These are phyloP conservation scores for Microdochium paspali DNA, from an alignment of 2,329 filamentous ascomycete species.

Conservation along the genomic window DNA sequence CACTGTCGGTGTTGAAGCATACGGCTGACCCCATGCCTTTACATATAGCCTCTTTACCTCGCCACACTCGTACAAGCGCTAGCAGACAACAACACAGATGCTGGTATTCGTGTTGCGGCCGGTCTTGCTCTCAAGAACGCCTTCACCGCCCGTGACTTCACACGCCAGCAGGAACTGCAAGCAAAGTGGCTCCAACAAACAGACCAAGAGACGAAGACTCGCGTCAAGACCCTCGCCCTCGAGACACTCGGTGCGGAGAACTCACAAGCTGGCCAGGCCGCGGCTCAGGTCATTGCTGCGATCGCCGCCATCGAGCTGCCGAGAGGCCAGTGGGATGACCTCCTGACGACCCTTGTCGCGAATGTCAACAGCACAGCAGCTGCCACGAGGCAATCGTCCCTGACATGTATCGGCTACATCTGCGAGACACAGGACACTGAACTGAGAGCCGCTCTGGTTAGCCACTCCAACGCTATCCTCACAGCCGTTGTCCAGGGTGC, in stretches of 20 bases:
- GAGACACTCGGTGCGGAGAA: constrained; percentile 76
- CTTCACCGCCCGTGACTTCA: constrained; percentile 86
- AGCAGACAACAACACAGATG: constrained; percentile 76
- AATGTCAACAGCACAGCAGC: constrained; percentile 83
- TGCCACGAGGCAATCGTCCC: constrained; percentile 85
- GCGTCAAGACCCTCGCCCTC: constrained; percentile 84
- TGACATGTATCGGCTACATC: constrained; percentile 96
- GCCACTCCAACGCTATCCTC: constrained; percentile 94
- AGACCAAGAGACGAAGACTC: constrained; percentile 70
- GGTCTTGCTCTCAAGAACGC: constrained; percentile 97
- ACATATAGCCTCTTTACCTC: constrained; percentile 68
- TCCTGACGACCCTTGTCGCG: constrained; percentile 82
- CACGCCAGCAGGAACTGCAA: constrained; percentile 82
- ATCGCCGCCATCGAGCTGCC: constrained; percentile 94
- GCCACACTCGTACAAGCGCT: constrained; percentile 87
- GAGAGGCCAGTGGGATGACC: constrained; percentile 82
- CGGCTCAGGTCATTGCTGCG: constrained; percentile 90
- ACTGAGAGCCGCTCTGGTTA: constrained; percentile 67
- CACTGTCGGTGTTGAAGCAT: background rate
- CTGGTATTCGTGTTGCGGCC: constrained; percentile 83
- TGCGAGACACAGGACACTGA: constrained; percentile 92
- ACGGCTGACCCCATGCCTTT: constrained; percentile 5
- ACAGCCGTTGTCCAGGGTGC: constrained; percentile 97
- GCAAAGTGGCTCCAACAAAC: constrained; percentile 85
- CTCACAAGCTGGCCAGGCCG: constrained; percentile 74